Evolutionary conservation across 805 yeast genomes (phyloP).

Genomic region (Brettanomyces sp.): DNA sequence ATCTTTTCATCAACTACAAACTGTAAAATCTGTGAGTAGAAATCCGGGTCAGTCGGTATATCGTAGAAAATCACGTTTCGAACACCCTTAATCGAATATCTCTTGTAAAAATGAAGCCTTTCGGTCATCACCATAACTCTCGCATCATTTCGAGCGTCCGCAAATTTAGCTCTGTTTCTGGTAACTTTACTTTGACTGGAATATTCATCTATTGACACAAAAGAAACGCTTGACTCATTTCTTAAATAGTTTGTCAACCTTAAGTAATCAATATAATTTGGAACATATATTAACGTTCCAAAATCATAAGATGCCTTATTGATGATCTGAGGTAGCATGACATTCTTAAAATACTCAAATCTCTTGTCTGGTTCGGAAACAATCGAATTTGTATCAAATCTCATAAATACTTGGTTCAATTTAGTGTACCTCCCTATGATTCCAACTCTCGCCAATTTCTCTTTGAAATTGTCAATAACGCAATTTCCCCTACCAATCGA

Average conservation of each 20-base stretch:
- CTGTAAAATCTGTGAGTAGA: slow-evolving; percentile 67
- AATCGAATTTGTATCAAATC: slow-evolving; percentile 53
- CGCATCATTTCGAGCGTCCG: slow-evolving; percentile 25
- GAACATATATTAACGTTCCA: slow-evolving; percentile 75
- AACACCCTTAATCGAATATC: slow-evolving; percentile 80
- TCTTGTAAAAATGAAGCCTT: slow-evolving; percentile 83
- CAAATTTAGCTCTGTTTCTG: slow-evolving; percentile 62
- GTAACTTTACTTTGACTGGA: slow-evolving; percentile 62
- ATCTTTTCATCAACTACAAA: slow-evolving; percentile 48
- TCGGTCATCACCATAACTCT: slow-evolving; percentile 81
- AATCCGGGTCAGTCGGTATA: slow-evolving; percentile 75
- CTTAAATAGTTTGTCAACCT: slow-evolving; percentile 66
- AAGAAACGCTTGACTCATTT: slow-evolving; percentile 51
- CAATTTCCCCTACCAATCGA: slow-evolving; percentile 36
- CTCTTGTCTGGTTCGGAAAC: slow-evolving; percentile 71
- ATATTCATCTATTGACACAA: slow-evolving; percentile 77
- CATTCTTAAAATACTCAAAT: slow-evolving; percentile 69
- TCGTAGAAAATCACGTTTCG: slow-evolving; percentile 75
- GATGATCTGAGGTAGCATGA: slow-evolving; percentile 62
- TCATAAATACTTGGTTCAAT: slow-evolving; percentile 59
- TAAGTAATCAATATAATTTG: slow-evolving; percentile 79
- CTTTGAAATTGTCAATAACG: slow-evolving; percentile 55
- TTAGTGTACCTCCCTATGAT: slow-evolving; percentile 30
- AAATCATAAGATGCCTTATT: slow-evolving; percentile 51
- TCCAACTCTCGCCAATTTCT: slow-evolving; percentile 19